A percentile compares a stretch with the other conserved stretches of the same genome.
Evolutionary conservation across 1,139 yeast species (phyloP).

Genomic region (Wickerhamiella pararugosa): DNA sequence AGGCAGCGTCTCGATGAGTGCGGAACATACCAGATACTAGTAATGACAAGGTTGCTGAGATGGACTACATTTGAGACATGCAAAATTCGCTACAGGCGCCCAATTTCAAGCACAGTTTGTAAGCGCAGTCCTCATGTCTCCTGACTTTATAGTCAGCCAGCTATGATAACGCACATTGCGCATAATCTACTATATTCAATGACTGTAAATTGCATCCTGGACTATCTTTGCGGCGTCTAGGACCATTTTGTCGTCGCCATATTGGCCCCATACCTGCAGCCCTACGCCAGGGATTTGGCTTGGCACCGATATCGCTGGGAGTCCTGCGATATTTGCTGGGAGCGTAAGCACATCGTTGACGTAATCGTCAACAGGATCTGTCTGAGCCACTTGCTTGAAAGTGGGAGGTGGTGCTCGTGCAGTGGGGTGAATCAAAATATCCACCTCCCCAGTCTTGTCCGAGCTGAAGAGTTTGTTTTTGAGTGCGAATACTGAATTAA

Average conservation of each 20-base stretch:
- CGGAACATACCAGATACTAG: too few relatives aligned
- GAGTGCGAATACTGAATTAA: constrained; percentile 44
- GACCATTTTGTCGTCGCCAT: constrained; percentile 59
- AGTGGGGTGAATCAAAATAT: constrained; percentile 62
- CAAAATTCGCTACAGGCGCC: too few relatives aligned
- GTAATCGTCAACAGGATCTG: constrained; percentile 43
- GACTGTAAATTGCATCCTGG: background rate
- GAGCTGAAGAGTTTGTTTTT: constrained; percentile 30
- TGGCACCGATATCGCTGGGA: constrained; percentile 76
- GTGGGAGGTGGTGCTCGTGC: constrained; percentile 46
- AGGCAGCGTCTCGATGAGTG: too few relatives aligned
- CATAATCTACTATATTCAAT: too few relatives aligned
- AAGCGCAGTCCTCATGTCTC: too few relatives aligned
- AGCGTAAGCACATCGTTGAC: constrained; percentile 75
- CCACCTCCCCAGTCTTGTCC: constrained; percentile 32
- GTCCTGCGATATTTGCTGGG: constrained; percentile 83
- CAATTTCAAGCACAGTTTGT: too few relatives aligned
- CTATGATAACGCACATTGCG: too few relatives aligned
- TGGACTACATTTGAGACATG: too few relatives aligned
- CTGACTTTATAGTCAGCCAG: too few relatives aligned
- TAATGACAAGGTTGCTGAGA: too few relatives aligned
- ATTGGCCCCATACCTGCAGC: constrained; percentile 73
- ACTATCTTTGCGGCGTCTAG: constrained; percentile 30
- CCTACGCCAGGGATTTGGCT: constrained; percentile 34
- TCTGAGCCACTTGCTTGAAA: constrained; percentile 29